Evolutionary conservation across 495 filamentous ascomycete genomes (phyloP).

Genomic region (Sphaerosporella brunnea): DNA sequence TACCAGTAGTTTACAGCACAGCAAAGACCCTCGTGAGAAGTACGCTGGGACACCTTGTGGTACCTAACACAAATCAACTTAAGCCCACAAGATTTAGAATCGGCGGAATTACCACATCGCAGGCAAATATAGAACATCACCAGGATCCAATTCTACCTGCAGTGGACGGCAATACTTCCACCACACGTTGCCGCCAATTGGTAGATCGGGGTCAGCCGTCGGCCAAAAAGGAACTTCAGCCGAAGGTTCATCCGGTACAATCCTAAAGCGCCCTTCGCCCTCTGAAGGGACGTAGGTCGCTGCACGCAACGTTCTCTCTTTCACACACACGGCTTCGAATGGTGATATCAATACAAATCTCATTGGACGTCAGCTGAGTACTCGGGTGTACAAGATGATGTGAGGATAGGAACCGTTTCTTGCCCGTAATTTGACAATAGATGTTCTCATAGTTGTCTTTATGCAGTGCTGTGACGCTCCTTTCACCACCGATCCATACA

Average conservation of each 20-base stretch:
- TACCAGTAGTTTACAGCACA: constrained; percentile 69
- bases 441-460: constrained; percentile 70
- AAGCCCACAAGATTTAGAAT: neutral
- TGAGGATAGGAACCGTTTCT: constrained; percentile 29
- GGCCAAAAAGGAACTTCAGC: constrained; percentile 31
- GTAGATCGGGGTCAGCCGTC: constrained; percentile 51
- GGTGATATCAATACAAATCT: constrained; percentile 54
- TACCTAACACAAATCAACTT: constrained; percentile 28
- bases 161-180: constrained; percentile 38
- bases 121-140: constrained; percentile 68
- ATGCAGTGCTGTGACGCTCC: constrained; percentile 48
- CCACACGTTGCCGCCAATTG: constrained; percentile 34
- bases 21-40: constrained; percentile 42
- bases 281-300: constrained; percentile 34
- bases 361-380: neutral
- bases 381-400: neutral
- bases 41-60: constrained; percentile 54
- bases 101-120: constrained; percentile 43
- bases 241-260: constrained; percentile 27
- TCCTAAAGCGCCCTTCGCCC: constrained; percentile 19
- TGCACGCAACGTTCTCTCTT: constrained; percentile 35
- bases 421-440: constrained; percentile 51
- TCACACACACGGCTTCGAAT: constrained; percentile 42
- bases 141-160: constrained; percentile 43
- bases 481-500: constrained; percentile 57